Base-by-base conservation (phyloP, 78 protist species). In the Dictyostelium brefeldianum region DNA sequence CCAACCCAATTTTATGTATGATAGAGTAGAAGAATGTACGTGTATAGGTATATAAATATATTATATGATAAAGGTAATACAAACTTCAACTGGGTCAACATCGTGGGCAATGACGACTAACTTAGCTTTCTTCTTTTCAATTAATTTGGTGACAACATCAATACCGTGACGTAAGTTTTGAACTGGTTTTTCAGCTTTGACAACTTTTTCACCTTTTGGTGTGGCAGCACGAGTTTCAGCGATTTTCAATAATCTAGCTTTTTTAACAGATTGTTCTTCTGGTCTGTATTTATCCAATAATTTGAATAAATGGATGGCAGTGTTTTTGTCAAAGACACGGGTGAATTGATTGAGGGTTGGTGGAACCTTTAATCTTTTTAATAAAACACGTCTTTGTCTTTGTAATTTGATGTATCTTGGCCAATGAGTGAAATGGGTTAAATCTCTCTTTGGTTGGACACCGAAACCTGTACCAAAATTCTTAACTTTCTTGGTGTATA, bases 31-130 rank as follows among this genome's bases (percentile, higher is more conserved):
- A 36, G 43, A 36, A 36, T 36, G 43, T 36, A 36, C 2, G 43
- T 36, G 43, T 36, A 2, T 36, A 36, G 2, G 15, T 51, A 51
- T 12, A 36, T 36, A 2, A 36, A 36, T 36, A 36, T 36, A 36
- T 3, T 36, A 3, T 36, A 48, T 48, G 8, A 48, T 48, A 51
- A 51, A 9, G 1, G 4, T 29, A 14, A 79, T 43, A 83, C 94
- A 65, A 25, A 94, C 96, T 96, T 98, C 99, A 77, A 99, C 90
- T 78, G 99, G 99, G 96, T 98, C 99, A n/a, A 99, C 99, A 69
- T 98, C 99, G 98, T 97, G 98, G 3, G 99, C 99, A 65, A 99
- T 98, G 82, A 99, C 98, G 56, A 99, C 99, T 47, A 99, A 96
- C 89, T 93, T 25, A n/a, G 99, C 99, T 97, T 97, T 98, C 98